phyloP scores from a whole-genome alignment of 805 yeast species.

The Candida loeiensis region DNA sequence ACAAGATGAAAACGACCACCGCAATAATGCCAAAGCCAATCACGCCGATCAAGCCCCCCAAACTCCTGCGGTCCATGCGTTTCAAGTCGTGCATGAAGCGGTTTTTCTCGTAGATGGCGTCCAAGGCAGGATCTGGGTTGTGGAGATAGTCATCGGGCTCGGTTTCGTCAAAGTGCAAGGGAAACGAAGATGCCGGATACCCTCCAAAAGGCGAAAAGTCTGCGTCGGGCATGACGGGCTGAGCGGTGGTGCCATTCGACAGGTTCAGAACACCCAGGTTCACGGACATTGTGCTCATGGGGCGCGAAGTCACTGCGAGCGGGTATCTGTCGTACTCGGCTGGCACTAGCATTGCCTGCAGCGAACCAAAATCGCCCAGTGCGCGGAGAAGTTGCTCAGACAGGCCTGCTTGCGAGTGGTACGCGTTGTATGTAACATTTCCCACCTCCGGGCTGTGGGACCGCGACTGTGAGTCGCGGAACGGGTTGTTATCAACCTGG shows the following conservation, averaged over 20 bases:
- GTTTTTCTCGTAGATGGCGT: conserved; percentile 77
- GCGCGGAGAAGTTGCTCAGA: not conserved
- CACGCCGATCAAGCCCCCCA: conserved; percentile 61
- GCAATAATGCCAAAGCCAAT: conserved; percentile 57
- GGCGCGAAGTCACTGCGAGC: conserved; percentile 9
- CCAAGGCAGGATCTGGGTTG: conserved; percentile 93
- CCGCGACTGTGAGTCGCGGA: not conserved
- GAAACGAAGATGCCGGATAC: conserved; percentile 90
- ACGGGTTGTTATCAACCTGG: not conserved
- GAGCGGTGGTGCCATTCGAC: conserved; percentile 19
- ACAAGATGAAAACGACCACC: conserved; percentile 63
- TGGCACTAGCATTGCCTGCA: conserved; percentile 10
- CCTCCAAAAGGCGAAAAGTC: conserved; percentile 95
- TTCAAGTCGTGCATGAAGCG: conserved; percentile 63
- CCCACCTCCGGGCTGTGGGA: conserved; percentile 1
- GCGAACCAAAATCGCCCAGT: conserved; percentile 1
- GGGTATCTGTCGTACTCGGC: conserved; percentile 19
- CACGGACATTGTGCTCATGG: conserved; percentile 9
- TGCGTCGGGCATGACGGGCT: conserved; percentile 42
- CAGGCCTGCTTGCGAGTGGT: not conserved
- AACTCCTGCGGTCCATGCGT: conserved; percentile 59
- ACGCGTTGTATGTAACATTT: not conserved
- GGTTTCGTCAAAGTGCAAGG: conserved; percentile 85
- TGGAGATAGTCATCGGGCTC: conserved; percentile 94
- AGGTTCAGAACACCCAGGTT: conserved; percentile 16